A percentile compares a stretch with the other conserved stretches of the same genome.
Conservation (phyloP, 2,329 filamentous ascomycete species). For the Ambrosiella cleistominuta region DNA sequence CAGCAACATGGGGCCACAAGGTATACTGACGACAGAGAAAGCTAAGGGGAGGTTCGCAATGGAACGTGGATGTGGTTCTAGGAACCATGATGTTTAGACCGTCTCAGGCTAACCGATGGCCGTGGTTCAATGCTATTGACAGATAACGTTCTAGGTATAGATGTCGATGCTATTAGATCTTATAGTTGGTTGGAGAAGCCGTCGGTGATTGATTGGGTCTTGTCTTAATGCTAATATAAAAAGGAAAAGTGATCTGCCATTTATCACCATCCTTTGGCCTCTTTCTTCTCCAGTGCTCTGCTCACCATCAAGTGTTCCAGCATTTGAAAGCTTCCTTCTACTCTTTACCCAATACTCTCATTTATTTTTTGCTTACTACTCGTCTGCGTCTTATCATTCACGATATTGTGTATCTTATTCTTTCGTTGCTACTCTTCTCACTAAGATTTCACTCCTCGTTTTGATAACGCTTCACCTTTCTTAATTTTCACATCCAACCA, state of each 20-base stretch:
- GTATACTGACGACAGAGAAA: too few species aligned
- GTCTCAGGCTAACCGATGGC: too few species aligned
- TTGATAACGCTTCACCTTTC: conserved; percentile 4
- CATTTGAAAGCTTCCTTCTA: not conserved
- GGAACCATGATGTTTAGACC: too few species aligned
- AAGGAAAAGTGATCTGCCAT: not conserved
- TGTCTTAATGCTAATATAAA: not conserved
- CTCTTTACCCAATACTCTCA: not conserved
- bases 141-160: too few species aligned
- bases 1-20: too few species aligned
- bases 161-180: too few species aligned
- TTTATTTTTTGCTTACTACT: conserved; percentile 1
- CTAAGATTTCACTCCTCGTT: not conserved
- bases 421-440: not conserved
- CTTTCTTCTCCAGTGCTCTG: conserved; percentile 9
- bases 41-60: too few species aligned
- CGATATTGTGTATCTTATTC: conserved; percentile 2
- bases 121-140: too few species aligned
- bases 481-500: not conserved
- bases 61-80: too few species aligned
- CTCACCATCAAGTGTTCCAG: not conserved
- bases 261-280: not conserved
- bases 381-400: not conserved
- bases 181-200: not conserved
- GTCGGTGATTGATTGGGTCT: not conserved